These are phyloP conservation scores for Xylaria cubensis DNA, from an alignment of 495 filamentous ascomycete genomes.

Conservation along the genomic window DNA sequence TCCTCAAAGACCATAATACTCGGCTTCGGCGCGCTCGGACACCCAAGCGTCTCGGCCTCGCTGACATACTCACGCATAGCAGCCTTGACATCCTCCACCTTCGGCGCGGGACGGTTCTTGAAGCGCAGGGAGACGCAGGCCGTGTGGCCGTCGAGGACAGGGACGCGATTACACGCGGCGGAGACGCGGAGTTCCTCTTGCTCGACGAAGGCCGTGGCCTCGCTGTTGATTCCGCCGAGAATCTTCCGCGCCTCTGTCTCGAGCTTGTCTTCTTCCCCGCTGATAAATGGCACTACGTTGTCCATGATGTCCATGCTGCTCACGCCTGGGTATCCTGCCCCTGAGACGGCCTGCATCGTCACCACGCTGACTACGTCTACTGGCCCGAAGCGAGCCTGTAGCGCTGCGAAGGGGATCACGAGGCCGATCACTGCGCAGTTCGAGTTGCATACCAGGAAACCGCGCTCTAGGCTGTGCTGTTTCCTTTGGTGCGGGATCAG, in stretches of 20 bases:
- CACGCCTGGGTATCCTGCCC: constrained; percentile 88
- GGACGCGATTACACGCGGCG: constrained; percentile 82
- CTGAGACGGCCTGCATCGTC: constrained; percentile 87
- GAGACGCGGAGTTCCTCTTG: constrained; percentile 70
- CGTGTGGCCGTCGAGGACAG: constrained; percentile 84
- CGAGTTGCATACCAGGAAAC: constrained; percentile 87
- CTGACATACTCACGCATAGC: constrained; percentile 76
- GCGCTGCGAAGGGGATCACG: constrained; percentile 85
- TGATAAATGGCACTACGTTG: constrained; percentile 85
- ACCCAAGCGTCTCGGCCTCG: constrained; percentile 75
- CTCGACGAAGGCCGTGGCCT: constrained; percentile 69
- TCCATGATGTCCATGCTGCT: constrained; percentile 76
- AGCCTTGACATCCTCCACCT: constrained; percentile 69
- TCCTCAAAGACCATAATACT: constrained; percentile 82
- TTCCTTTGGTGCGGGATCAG: constrained; percentile 78
- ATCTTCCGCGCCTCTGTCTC: constrained; percentile 88
- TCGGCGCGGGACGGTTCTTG: constrained; percentile 59
- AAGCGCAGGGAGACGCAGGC: constrained; percentile 83
- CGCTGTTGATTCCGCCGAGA: constrained; percentile 69
- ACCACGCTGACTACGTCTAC: constrained; percentile 80
- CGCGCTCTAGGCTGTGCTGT: constrained; percentile 70
- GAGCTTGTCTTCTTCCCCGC: constrained; percentile 89
- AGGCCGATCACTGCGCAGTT: constrained; percentile 91
- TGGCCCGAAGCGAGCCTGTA: constrained; percentile 76
- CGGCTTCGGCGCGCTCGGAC: constrained; percentile 74